Conservation (phyloP, 331 rosid species). For the Malus hybrid region DNA sequence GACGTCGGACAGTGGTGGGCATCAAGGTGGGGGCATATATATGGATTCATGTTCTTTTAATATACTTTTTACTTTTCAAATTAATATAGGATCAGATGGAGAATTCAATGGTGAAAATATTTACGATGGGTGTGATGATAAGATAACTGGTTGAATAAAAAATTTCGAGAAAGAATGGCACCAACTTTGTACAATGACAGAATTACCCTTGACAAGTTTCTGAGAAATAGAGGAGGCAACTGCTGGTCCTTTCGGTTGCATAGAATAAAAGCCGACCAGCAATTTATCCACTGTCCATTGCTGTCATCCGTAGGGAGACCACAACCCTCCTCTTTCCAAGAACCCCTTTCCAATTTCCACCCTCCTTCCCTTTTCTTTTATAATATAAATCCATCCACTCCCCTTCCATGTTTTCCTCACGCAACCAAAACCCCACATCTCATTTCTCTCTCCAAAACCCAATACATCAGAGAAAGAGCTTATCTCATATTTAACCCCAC, state of each 20-base stretch:
- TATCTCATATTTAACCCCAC: no score
- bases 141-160: no score
- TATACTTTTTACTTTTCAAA: no score
- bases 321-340: slow-evolving; percentile 32
- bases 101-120: no score
- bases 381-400: background rate
- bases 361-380: background rate
- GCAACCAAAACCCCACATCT: background rate
- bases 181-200: no score
- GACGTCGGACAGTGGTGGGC: no score
- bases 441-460: background rate
- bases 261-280: slow-evolving; percentile 43
- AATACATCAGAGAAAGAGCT: background rate
- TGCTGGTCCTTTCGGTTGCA: slow-evolving; percentile 11
- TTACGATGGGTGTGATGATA: no score
- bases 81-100: no score
- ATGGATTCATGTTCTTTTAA: no score
- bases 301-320: slow-evolving; percentile 39
- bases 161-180: no score
- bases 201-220: slow-evolving; percentile 18
- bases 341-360: slow-evolving; percentile 4
- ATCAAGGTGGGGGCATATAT: no score
- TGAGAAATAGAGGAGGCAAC: slow-evolving; percentile 37
- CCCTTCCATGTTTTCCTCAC: background rate
- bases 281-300: slow-evolving; percentile 35